phyloP scores from a whole-genome alignment of 1,139 yeast genomes.

The Yamadazyma taylorii region DNA sequence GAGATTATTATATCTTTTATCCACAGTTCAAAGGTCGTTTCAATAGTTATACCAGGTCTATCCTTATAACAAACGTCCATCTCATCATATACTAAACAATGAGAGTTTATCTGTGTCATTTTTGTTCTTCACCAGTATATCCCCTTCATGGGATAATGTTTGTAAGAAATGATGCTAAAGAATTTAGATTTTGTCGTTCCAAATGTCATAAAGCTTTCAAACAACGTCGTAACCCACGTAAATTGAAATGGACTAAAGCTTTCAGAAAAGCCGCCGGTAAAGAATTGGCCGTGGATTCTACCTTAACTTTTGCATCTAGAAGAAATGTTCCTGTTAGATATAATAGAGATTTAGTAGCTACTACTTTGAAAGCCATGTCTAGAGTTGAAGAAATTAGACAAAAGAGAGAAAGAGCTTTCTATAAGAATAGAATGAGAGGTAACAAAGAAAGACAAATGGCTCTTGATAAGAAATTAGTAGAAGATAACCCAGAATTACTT shows the following conservation, averaged over 20 bases:
- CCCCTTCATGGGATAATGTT: constrained; percentile 98
- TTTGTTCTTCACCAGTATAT: constrained; percentile 95
- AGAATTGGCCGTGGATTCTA: constrained; percentile 96
- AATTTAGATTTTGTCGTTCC: constrained; percentile 95
- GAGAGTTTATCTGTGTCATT: constrained; percentile 95
- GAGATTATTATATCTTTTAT: too few relatives aligned
- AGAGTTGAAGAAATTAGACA: constrained; percentile 95
- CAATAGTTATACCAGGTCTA: too few relatives aligned
- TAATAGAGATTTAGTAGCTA: constrained; percentile 92
- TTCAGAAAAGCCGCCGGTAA: constrained; percentile 99
- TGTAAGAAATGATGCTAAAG: constrained; percentile 97
- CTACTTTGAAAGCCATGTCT: constrained; percentile 92
- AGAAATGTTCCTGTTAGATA: constrained; percentile 98
- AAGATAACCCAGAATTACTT: constrained; percentile 82
- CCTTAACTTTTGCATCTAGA: constrained; percentile 93
- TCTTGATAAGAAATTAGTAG: constrained; percentile 86
- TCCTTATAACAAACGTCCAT: too few relatives aligned
- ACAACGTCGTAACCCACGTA: constrained; percentile 98
- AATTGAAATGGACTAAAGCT: constrained; percentile 97
- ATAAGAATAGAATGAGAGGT: constrained; percentile 99
- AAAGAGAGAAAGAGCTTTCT: constrained; percentile 97
- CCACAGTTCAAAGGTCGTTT: neutral
- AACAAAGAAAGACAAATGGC: constrained; percentile 85
- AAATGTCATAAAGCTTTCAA: constrained; percentile 97
- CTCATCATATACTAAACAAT: constrained; percentile 21